phyloP scores from a whole-genome alignment of 164 flowering plant genomes.

The Sedum album region DNA sequence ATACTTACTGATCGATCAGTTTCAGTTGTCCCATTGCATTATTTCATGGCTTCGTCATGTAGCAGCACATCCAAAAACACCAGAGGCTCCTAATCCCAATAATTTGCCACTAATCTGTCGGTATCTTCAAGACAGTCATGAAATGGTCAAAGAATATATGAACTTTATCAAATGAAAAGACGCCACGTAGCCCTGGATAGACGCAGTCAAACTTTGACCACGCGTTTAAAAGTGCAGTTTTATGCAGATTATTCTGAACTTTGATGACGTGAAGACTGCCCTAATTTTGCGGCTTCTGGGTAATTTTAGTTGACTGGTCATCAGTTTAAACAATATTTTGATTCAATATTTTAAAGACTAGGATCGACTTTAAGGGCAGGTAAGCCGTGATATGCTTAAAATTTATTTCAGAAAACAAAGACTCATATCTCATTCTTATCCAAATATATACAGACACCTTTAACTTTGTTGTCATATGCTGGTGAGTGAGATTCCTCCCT shows the following conservation, averaged over 20 bases:
- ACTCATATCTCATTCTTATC: neutral
- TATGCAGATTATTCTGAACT: neutral
- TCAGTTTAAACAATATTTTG: neutral
- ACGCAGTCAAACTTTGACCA: slow-evolving; percentile 1
- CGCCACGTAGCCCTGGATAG: neutral
- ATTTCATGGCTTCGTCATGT: neutral
- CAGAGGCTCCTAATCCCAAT: neutral
- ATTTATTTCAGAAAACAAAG: neutral
- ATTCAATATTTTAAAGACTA: neutral
- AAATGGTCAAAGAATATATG: slow-evolving; percentile 1
- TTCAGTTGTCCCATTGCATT: neutral
- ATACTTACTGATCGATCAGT: neutral
- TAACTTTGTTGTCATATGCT: neutral
- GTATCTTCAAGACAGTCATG: neutral
- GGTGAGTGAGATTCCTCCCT: neutral
- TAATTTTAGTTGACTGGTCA: neutral
- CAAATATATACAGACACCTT: neutral
- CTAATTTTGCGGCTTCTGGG: neutral
- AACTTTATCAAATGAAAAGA: neutral
- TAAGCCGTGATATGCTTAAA: neutral
- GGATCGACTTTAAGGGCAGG: neutral
- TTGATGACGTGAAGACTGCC: slow-evolving; percentile 1
- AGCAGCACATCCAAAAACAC: neutral
- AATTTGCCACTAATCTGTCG: neutral
- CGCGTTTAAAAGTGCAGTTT: neutral